These are phyloP conservation scores for Xylariomycetidae sp. DNA, from an alignment of 2,329 filamentous ascomycete genomes.

Conservation along the genomic window DNA sequence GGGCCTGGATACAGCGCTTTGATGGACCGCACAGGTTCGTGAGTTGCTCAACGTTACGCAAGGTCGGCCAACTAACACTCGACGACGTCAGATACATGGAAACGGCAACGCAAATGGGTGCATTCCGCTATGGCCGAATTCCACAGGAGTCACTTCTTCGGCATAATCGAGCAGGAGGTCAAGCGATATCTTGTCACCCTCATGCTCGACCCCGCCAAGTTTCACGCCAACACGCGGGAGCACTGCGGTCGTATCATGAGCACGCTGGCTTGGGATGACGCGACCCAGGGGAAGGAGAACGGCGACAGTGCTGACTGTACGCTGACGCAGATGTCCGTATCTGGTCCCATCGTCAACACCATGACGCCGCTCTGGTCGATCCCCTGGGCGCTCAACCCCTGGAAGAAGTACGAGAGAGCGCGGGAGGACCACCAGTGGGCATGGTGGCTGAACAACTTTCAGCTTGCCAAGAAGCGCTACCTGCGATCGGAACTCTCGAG, in stretches of 20 bases:
- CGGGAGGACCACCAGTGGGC: slow-evolving; percentile 38
- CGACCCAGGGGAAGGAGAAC: slow-evolving; percentile 39
- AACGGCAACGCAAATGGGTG: slow-evolving; percentile 45
- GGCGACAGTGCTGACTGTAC: slow-evolving; percentile 43
- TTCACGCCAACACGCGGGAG: slow-evolving; percentile 42
- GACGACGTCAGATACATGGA: slow-evolving; percentile 37
- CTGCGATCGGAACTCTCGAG: slow-evolving; percentile 34
- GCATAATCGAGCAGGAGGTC: slow-evolving; percentile 43
- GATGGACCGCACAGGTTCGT: slow-evolving; percentile 45
- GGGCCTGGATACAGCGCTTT: slow-evolving; percentile 44
- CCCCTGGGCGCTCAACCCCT: slow-evolving; percentile 40
- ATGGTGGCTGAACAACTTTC: slow-evolving; percentile 42
- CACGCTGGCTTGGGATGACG: slow-evolving; percentile 45
- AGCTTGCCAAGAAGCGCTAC: slow-evolving; percentile 36
- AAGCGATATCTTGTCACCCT: slow-evolving; percentile 41
- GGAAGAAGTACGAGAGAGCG: slow-evolving; percentile 41
- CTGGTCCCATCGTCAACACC: slow-evolving; percentile 46
- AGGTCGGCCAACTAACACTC: not conserved
- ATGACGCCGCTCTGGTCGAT: slow-evolving; percentile 44
- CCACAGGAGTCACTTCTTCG: slow-evolving; percentile 39
- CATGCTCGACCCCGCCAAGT: slow-evolving; percentile 40
- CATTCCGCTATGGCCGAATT: slow-evolving; percentile 43
- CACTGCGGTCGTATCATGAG: slow-evolving; percentile 47
- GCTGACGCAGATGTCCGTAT: slow-evolving; percentile 47
- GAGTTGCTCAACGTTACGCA: slow-evolving; percentile 1